phyloP scores from a whole-genome alignment of 495 filamentous ascomycete genomes.

The Penicillium robsamsonii region DNA sequence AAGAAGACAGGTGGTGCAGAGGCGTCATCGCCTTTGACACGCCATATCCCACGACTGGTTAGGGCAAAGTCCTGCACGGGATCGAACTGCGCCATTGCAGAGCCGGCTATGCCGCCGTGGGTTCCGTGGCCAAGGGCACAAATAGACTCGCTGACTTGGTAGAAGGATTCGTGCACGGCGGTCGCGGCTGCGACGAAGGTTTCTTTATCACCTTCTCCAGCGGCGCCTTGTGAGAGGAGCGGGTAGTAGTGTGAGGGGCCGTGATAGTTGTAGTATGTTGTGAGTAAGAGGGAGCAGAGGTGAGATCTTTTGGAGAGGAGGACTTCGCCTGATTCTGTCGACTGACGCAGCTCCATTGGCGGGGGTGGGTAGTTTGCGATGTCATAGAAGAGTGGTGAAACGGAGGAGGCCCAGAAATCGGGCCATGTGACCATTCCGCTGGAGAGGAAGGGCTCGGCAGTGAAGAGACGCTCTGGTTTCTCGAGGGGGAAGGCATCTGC shows the following conservation, averaged over 20 bases:
- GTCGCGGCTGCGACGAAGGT: constrained; percentile 51
- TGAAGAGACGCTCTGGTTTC: constrained; percentile 43
- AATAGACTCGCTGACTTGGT: constrained; percentile 39
- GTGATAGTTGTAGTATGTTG: constrained; percentile 56
- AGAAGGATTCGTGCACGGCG: constrained; percentile 38
- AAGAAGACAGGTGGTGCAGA: constrained; percentile 36
- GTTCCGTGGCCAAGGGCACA: constrained; percentile 27
- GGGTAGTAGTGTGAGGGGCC: constrained; percentile 50
- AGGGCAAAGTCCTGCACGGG: constrained; percentile 34
- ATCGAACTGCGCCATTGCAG: constrained; percentile 41
- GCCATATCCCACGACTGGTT: constrained; percentile 19
- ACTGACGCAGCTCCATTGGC: constrained; percentile 22
- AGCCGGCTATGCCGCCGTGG: constrained; percentile 34
- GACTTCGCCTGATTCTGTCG: constrained; percentile 51
- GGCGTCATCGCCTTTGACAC: constrained; percentile 16
- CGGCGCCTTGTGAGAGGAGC: constrained; percentile 47
- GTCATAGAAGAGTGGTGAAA: constrained; percentile 46
- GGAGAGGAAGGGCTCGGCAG: constrained; percentile 38
- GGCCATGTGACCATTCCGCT: constrained; percentile 54
- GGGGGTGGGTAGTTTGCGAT: constrained; percentile 38
- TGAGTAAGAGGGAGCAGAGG: constrained; percentile 42
- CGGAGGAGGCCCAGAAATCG: constrained; percentile 53
- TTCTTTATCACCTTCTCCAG: constrained; percentile 57
- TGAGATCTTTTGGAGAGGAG: constrained; percentile 47
- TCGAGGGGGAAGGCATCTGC: constrained; percentile 45